Percentiles rank a stretch among this genome's conserved stretches.
phyloP scores from a whole-genome alignment of 2,329 filamentous ascomycete genomes.

The Cladosporium austrohemisphaericum region DNA sequence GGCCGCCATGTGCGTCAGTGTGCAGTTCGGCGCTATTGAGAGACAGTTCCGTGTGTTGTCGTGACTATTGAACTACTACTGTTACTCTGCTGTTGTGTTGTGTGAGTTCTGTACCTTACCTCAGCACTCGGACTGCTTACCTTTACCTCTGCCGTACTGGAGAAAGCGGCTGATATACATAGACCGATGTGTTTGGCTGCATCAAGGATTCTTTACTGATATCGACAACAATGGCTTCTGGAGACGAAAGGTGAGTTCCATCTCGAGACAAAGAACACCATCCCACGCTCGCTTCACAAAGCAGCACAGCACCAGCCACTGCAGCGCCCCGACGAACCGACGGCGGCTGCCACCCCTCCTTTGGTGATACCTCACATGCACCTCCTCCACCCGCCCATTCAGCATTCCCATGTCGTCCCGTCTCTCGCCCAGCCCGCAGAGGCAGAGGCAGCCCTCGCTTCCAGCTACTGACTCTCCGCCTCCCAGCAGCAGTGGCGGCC shows the following conservation, averaged over 20 bases:
- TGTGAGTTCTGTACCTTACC: too few species aligned
- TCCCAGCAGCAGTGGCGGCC: conserved; percentile 21
- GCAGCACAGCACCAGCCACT: neutral
- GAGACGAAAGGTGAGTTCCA: conserved; percentile 2
- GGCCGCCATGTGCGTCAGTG: conserved; percentile 9
- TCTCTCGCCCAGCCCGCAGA: conserved; percentile 12
- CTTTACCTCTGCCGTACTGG: too few species aligned
- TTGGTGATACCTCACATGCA: neutral
- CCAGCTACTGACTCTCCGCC: neutral
- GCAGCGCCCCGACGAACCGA: too few species aligned
- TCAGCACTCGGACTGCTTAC: too few species aligned
- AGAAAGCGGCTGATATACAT: neutral
- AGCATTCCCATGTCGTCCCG: conserved; percentile 12
- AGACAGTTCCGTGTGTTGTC: neutral
- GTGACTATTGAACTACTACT: neutral
- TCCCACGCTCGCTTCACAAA: neutral
- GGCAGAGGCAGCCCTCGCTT: conserved; percentile 6
- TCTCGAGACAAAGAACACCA: neutral
- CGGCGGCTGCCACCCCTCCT: neutral
- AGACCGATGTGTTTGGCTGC: neutral
- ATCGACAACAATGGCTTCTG: neutral
- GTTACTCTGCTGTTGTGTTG: neutral
- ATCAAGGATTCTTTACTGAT: neutral
- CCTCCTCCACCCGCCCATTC: neutral
- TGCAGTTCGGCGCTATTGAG: conserved; percentile 3